Evolutionary conservation across 2,329 filamentous ascomycete species (phyloP).

Genomic region (Nigrospora osmanthi): DNA sequence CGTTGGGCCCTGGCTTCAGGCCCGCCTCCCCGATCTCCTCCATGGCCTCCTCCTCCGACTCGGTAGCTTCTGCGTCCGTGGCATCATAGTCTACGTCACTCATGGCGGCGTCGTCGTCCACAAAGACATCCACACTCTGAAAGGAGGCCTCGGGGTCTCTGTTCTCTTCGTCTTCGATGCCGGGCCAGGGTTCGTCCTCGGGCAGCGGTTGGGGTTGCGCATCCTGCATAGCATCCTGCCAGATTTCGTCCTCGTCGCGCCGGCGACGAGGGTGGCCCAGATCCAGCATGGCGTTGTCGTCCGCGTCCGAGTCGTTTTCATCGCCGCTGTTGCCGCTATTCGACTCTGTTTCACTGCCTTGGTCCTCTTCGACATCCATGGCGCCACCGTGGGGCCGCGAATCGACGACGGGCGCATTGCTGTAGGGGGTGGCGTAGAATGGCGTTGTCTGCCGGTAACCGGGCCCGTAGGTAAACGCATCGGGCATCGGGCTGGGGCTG

Average conservation of each 20-base stretch:
- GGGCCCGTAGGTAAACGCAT: conserved; percentile 24
- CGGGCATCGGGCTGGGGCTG: conserved; percentile 34
- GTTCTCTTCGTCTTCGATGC: conserved; percentile 50
- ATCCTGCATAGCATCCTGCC: conserved; percentile 21
- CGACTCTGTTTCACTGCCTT: conserved; percentile 22
- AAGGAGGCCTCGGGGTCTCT: conserved; percentile 29
- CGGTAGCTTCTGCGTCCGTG: conserved; percentile 9
- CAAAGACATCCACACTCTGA: conserved; percentile 4
- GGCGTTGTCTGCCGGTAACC: conserved; percentile 35
- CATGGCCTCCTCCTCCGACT: conserved; percentile 2
- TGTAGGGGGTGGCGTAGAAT: conserved; percentile 68
- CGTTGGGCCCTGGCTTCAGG: too few species aligned
- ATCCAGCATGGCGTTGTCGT: conserved; percentile 19
- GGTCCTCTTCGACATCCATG: conserved; percentile 20
- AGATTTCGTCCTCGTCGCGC: conserved; percentile 15
- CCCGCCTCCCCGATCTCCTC: conserved; percentile 1
- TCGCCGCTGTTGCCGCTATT: conserved; percentile 21
- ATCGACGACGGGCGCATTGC: conserved; percentile 46
- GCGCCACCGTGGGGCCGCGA: conserved; percentile 20
- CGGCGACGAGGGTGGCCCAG: conserved; percentile 13
- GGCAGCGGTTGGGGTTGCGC: conserved; percentile 20
- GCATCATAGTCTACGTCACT: conserved; percentile 7
- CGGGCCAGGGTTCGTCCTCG: conserved; percentile 50
- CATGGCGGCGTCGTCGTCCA: conserved; percentile 13
- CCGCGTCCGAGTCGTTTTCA: conserved; percentile 14